Percentiles rank a stretch among this genome's conserved stretches.
Evolutionary conservation across 2,329 filamentous ascomycete genomes (phyloP).

Genomic region (Ophiostoma triangulosporum): DNA sequence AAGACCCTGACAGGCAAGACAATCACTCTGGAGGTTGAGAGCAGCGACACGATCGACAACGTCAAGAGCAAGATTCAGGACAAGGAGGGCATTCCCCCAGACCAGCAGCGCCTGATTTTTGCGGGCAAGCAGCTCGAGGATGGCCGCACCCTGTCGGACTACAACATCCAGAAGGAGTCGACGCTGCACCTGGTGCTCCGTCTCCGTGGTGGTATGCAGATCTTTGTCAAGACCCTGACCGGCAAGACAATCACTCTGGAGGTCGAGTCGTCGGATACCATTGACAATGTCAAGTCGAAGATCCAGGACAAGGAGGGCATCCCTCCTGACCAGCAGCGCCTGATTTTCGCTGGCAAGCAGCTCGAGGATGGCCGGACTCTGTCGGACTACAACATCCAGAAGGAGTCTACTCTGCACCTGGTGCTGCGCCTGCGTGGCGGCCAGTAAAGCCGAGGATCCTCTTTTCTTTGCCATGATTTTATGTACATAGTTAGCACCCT

Average conservation of each 20-base stretch:
- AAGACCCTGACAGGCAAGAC: constrained; percentile 88
- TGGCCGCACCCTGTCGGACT: constrained; percentile 79
- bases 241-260: constrained; percentile 59
- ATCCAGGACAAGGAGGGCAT: constrained; percentile 63
- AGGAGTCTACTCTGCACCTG: constrained; percentile 66
- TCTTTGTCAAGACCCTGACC: constrained; percentile 58
- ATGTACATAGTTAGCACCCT: not conserved
- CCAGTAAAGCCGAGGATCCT: not conserved
- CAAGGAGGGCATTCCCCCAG: constrained; percentile 86
- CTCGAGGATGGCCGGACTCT: constrained; percentile 64
- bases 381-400: constrained; percentile 85
- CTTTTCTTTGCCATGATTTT: not conserved
- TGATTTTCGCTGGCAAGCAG: constrained; percentile 60
- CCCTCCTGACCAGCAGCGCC: constrained; percentile 55
- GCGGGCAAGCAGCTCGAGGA: constrained; percentile 91
- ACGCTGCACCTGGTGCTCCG: constrained; percentile 71
- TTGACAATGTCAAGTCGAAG: constrained; percentile 58
- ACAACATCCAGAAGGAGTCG: constrained; percentile 93
- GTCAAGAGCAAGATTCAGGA: constrained; percentile 91
- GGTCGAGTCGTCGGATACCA: constrained; percentile 54
- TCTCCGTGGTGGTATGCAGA: constrained; percentile 69
- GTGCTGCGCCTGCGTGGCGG: constrained; percentile 72
- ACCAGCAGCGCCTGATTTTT: constrained; percentile 89
- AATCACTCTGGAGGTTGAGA: constrained; percentile 84
- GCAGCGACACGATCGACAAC: constrained; percentile 83